Conservation (phyloP, 495 filamentous ascomycete species). For the Durotheca rogersii region DNA sequence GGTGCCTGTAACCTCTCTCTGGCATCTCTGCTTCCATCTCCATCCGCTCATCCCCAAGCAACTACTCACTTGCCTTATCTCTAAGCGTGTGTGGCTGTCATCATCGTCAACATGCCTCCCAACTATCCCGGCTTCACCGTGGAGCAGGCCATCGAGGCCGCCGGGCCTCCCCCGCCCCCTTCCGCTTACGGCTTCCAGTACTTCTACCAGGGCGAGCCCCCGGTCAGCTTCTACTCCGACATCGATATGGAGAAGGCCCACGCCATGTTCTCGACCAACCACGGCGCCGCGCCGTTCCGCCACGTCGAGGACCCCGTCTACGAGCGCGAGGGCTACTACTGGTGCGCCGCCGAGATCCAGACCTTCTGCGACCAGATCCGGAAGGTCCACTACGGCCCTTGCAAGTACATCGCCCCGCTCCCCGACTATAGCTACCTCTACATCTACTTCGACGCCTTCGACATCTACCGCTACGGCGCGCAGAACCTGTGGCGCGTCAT, state of each 20-base stretch:
- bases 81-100: too few species aligned
- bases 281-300: conserved; percentile 27
- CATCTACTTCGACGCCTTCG: conserved; percentile 54
- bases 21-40: too few species aligned
- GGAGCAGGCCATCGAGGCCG: conserved; percentile 10
- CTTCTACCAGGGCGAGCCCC: conserved; percentile 13
- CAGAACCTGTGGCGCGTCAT: conserved; percentile 48
- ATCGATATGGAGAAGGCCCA: conserved; percentile 18
- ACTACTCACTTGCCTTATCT: too few species aligned
- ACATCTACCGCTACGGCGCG: conserved; percentile 48
- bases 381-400: conserved; percentile 34
- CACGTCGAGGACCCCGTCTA: conserved; percentile 26
- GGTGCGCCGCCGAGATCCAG: conserved; percentile 32
- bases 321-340: conserved; percentile 22
- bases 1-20: too few species aligned
- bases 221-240: conserved; percentile 33
- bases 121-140: conserved; percentile 10
- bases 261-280: conserved; percentile 41
- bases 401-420: conserved; percentile 29
- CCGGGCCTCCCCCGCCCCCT: background rate
- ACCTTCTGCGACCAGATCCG: conserved; percentile 33
- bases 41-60: too few species aligned
- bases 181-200: background rate
- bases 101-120: conserved; percentile 3
- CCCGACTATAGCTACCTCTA: conserved; percentile 41